Conservation (phyloP, 2,329 filamentous ascomycete species). For the Sclerotiophoma versabilis region DNA sequence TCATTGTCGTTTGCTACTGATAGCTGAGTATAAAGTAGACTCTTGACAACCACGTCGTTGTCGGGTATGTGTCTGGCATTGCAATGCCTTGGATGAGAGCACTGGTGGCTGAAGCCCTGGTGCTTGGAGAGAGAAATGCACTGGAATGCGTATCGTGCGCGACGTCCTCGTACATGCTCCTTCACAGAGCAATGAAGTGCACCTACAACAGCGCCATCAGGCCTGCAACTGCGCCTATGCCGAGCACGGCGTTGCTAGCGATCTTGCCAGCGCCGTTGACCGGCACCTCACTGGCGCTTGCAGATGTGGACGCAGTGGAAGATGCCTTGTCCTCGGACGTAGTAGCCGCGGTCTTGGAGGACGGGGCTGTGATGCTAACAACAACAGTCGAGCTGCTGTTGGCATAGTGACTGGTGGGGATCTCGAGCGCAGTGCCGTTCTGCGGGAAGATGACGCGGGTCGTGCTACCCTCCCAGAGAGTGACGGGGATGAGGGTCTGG, state of each 20-base stretch:
- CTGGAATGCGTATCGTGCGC: no score
- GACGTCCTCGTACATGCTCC: no score
- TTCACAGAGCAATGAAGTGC: not conserved
- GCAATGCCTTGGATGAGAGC: no score
- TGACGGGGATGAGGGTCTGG: constrained; percentile 6
- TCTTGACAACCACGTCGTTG: no score
- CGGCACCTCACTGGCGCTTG: constrained; percentile 3
- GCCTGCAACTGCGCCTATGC: not conserved
- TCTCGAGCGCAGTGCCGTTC: constrained; percentile 7
- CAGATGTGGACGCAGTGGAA: not conserved
- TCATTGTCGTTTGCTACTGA: no score
- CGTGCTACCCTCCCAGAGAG: constrained; percentile 8
- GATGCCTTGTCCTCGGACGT: not conserved
- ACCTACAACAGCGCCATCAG: constrained; percentile 6
- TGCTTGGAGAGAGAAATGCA: no score
- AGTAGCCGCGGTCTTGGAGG: not conserved
- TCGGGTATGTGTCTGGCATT: no score
- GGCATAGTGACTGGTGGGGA: not conserved
- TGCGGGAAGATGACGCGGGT: constrained; percentile 7
- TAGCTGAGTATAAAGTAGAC: no score
- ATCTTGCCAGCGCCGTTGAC: not conserved
- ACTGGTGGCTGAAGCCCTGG: no score
- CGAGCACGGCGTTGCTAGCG: not conserved
- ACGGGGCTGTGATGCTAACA: not conserved
- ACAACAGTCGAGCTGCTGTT: not conserved